Evolutionary conservation across 2,329 filamentous ascomycete genomes (phyloP).

Genomic region (Cylindrodendrum hubeiense): DNA sequence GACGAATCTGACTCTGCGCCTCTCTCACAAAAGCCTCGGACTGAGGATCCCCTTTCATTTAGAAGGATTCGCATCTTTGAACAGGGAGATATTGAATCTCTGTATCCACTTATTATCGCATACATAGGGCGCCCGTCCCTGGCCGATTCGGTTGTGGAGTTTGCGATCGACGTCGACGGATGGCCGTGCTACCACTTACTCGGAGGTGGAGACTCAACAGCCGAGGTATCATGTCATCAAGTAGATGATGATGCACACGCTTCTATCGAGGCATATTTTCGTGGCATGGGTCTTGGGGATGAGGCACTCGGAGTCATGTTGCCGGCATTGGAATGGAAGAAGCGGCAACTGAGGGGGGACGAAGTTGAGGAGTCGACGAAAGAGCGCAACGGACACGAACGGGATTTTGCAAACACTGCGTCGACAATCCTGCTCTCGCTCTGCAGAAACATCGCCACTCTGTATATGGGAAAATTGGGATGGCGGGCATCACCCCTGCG

Average conservation of each 20-base stretch:
- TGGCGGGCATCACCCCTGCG: background rate
- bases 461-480: background rate
- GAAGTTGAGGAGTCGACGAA: background rate
- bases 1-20: background rate
- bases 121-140: background rate
- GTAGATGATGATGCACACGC: background rate
- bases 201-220: background rate
- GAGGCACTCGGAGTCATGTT: background rate
- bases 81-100: background rate
- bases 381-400: background rate
- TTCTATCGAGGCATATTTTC: background rate
- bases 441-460: slow-evolving; percentile 2
- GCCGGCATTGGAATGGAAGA: background rate
- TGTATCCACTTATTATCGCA: background rate
- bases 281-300: slow-evolving; percentile 5
- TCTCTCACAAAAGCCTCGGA: background rate
- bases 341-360: background rate
- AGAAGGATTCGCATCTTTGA: background rate
- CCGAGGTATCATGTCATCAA: background rate
- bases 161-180: background rate
- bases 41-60: background rate
- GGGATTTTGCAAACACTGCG: background rate
- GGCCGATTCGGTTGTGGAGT: slow-evolving; percentile 1
- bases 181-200: background rate
- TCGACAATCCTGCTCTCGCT: slow-evolving; percentile 5